Evolutionary conservation across 73 alveolate genomes (phyloP).

Genomic region (Symbiodinium natans): DNA sequence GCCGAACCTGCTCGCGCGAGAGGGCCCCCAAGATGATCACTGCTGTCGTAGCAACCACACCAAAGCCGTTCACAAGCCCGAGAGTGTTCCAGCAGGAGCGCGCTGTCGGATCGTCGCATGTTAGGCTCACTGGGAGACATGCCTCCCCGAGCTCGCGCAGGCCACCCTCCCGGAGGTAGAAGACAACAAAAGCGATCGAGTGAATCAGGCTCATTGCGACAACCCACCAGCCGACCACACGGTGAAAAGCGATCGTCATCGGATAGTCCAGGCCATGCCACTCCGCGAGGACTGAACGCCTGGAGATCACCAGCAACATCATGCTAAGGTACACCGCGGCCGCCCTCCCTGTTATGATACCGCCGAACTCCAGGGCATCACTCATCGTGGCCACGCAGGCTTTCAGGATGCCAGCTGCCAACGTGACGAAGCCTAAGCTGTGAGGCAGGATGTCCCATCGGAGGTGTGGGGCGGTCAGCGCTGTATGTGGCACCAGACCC

Average conservation of each 20-base stretch:
- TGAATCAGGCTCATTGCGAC: conserved; percentile 27
- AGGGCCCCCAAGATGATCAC: conserved; percentile 6
- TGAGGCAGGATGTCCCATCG: not conserved
- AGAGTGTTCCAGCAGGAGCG: conserved; percentile 34
- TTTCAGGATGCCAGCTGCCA: conserved; percentile 3
- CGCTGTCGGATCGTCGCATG: not conserved
- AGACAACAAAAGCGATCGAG: conserved; percentile 41
- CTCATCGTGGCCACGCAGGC: not conserved
- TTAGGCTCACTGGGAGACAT: conserved; percentile 12
- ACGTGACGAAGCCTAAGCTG: conserved; percentile 40
- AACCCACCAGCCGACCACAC: conserved; percentile 76
- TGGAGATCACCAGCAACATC: conserved; percentile 61
- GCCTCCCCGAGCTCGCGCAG: conserved; percentile 7
- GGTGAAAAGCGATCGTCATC: conserved; percentile 36
- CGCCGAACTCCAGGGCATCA: not conserved
- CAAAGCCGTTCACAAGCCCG: conserved; percentile 49
- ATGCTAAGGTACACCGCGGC: conserved; percentile 36
- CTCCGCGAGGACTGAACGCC: conserved; percentile 36
- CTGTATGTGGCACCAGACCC: not conserved
- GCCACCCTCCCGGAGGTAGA: conserved; percentile 43
- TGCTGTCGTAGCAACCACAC: conserved; percentile 23
- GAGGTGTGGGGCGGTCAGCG: not conserved
- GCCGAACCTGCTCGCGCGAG: conserved; percentile 23
- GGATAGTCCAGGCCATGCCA: conserved; percentile 49
- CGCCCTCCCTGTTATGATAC: conserved; percentile 65